Percentiles rank a stretch among this genome's conserved stretches.
Evolutionary conservation across 2,329 filamentous ascomycete species (phyloP).

Genomic region (Saccharata proteae): DNA sequence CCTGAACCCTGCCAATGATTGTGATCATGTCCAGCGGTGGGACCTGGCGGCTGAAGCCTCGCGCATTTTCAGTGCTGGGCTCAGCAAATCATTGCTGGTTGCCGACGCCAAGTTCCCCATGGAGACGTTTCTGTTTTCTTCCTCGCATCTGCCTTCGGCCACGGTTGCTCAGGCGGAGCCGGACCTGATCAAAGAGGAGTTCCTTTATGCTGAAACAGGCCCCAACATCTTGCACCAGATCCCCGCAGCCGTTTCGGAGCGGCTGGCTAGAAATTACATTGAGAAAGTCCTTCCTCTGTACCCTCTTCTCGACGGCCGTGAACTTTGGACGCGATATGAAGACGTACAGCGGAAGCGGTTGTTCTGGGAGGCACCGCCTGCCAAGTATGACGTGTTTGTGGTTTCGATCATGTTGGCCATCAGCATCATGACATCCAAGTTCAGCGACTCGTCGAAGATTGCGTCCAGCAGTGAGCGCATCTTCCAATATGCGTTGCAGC

Average conservation of each 20-base stretch:
- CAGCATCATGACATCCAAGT: constrained; percentile 8
- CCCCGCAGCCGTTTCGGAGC: constrained; percentile 3
- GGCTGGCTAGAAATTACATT: constrained; percentile 5
- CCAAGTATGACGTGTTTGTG: constrained; percentile 4
- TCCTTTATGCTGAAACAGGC: constrained; percentile 1
- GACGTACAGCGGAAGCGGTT: not conserved
- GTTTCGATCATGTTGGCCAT: constrained; percentile 8
- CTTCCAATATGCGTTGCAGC: constrained; percentile 5
- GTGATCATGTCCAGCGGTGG: not conserved
- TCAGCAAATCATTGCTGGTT: constrained; percentile 3
- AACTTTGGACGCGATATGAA: constrained; percentile 2
- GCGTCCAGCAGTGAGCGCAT: constrained; percentile 4
- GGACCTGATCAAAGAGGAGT: constrained; percentile 3
- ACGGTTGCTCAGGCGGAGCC: constrained; percentile 1
- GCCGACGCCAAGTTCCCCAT: constrained; percentile 5
- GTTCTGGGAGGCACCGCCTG: not conserved
- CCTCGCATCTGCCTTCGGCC: constrained; percentile 4
- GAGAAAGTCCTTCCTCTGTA: constrained; percentile 7
- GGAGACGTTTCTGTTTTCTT: constrained; percentile 8
- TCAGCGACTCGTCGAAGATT: constrained; percentile 6
- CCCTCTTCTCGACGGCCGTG: constrained; percentile 4
- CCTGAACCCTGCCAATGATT: not conserved
- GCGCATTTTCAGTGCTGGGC: constrained; percentile 3
- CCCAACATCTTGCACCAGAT: constrained; percentile 7
- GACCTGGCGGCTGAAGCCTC: constrained; percentile 6